phyloP scores from a whole-genome alignment of 768 basidiomycete species.

The Phaeolepiota aurea region DNA sequence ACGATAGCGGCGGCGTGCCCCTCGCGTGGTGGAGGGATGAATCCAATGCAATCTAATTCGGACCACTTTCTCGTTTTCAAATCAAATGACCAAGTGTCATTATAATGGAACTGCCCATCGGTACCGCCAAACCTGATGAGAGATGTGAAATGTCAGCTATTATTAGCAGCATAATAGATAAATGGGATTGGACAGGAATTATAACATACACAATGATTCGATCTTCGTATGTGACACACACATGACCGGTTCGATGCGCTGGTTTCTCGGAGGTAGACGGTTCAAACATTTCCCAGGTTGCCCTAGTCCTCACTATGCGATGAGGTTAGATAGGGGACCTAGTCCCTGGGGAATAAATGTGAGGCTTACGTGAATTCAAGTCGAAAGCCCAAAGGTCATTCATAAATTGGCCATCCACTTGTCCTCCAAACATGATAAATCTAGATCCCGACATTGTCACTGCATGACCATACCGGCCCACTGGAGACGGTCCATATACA shows the following conservation, averaged over 20 bases:
- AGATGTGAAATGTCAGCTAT: too few species aligned
- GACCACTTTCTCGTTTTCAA: constrained; percentile 75
- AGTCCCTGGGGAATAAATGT: constrained; percentile 2
- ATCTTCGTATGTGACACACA: constrained; percentile 76
- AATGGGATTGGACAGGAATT: constrained; percentile 7
- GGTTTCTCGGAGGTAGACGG: constrained; percentile 53
- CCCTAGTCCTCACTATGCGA: constrained; percentile 66
- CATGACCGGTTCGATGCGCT: constrained; percentile 86
- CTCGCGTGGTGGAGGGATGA: constrained; percentile 91
- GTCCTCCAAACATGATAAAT: constrained; percentile 95
- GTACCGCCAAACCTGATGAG: constrained; percentile 80
- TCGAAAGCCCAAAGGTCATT: constrained; percentile 97
- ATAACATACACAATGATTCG: constrained; percentile 70
- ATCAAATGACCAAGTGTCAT: constrained; percentile 97
- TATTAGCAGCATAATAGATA: not conserved
- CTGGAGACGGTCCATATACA: constrained; percentile 68
- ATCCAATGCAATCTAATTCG: constrained; percentile 93
- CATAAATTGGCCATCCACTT: constrained; percentile 89
- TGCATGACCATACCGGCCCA: constrained; percentile 92
- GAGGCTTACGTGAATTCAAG: constrained; percentile 76
- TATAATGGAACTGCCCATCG: constrained; percentile 98
- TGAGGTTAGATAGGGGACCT: too few species aligned
- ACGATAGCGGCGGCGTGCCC: constrained; percentile 95
- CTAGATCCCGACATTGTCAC: constrained; percentile 86
- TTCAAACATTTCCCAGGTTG: constrained; percentile 77